phyloP scores from a whole-genome alignment of 495 filamentous ascomycete genomes.

The Aspergillus ellipticus region DNA sequence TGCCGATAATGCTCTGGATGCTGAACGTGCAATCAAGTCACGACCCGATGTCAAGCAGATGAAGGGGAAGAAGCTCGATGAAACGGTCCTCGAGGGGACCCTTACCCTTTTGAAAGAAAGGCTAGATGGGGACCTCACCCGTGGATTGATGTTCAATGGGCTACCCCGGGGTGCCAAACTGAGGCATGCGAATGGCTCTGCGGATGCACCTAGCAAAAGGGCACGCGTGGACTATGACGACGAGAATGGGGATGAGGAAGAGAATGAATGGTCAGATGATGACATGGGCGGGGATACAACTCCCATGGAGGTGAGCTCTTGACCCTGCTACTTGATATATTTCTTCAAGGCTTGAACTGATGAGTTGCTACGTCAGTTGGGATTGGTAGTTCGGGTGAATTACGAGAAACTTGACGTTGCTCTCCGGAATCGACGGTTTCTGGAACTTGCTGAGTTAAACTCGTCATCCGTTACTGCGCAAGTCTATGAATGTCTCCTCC shows the following conservation, averaged over 20 bases:
- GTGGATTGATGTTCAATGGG: slow-evolving; percentile 33
- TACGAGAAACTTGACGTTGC: slow-evolving; percentile 79
- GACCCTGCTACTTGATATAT: not conserved
- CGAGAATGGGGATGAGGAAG: slow-evolving; percentile 28
- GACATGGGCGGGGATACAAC: slow-evolving; percentile 32
- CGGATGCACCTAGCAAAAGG: slow-evolving; percentile 15
- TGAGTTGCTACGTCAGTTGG: slow-evolving; percentile 31
- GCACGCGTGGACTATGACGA: slow-evolving; percentile 23
- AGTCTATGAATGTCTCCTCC: slow-evolving; percentile 72
- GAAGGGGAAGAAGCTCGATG: slow-evolving; percentile 57
- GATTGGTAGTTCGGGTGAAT: slow-evolving; percentile 74
- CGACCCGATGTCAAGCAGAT: slow-evolving; percentile 39
- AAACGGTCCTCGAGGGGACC: slow-evolving; percentile 44
- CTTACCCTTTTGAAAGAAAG: slow-evolving; percentile 29
- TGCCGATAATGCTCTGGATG: slow-evolving; percentile 47
- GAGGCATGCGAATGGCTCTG: slow-evolving; percentile 19
- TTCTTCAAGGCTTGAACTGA: not conserved
- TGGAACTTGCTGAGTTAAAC: slow-evolving; percentile 57
- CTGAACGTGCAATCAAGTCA: slow-evolving; percentile 36
- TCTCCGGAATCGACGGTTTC: slow-evolving; percentile 73
- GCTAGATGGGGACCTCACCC: slow-evolving; percentile 31
- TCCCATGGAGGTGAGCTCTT: slow-evolving; percentile 38
- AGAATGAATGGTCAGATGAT: slow-evolving; percentile 41
- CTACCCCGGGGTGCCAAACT: slow-evolving; percentile 37
- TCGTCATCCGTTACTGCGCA: slow-evolving; percentile 52